Evolutionary conservation across 2,329 filamentous ascomycete species (phyloP).

Genomic region (Pseudogymnoascus sp.): DNA sequence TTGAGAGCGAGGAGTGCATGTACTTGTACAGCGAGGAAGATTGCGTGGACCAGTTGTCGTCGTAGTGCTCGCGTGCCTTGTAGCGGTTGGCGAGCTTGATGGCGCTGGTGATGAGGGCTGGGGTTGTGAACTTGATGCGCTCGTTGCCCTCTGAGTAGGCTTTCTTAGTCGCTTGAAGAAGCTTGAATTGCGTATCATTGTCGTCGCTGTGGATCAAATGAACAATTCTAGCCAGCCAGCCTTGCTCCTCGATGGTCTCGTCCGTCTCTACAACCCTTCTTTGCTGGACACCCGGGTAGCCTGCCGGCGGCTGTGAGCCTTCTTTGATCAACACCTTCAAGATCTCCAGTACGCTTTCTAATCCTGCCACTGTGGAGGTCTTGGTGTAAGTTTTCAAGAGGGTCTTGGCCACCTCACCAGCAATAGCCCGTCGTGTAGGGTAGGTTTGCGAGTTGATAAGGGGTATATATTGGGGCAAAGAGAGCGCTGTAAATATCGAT

Average conservation of each 20-base stretch:
- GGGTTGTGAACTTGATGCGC: constrained; percentile 90
- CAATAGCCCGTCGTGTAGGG: constrained; percentile 80
- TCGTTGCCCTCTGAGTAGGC: constrained; percentile 89
- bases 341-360: constrained; percentile 83
- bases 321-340: constrained; percentile 90
- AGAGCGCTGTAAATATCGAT: constrained; percentile 92
- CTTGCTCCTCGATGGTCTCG: constrained; percentile 96
- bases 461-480: constrained; percentile 84
- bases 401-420: constrained; percentile 75
- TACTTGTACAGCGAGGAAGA: constrained; percentile 89
- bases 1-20: constrained; percentile 79
- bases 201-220: constrained; percentile 76
- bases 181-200: constrained; percentile 90
- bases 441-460: constrained; percentile 89
- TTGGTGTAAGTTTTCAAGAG: constrained; percentile 75
- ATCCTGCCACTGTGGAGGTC: constrained; percentile 68
- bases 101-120: constrained; percentile 80
- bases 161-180: constrained; percentile 80
- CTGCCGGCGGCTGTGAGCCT: constrained; percentile 72
- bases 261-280: constrained; percentile 79
- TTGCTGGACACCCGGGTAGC: constrained; percentile 75
- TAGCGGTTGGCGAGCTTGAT: constrained; percentile 83
- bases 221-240: constrained; percentile 87
- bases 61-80: constrained; percentile 83
- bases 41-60: constrained; percentile 64